These are phyloP conservation scores for Saccharum spontaneum DNA, from an alignment of 176 grass and related monocot species.

Conservation along the genomic window DNA sequence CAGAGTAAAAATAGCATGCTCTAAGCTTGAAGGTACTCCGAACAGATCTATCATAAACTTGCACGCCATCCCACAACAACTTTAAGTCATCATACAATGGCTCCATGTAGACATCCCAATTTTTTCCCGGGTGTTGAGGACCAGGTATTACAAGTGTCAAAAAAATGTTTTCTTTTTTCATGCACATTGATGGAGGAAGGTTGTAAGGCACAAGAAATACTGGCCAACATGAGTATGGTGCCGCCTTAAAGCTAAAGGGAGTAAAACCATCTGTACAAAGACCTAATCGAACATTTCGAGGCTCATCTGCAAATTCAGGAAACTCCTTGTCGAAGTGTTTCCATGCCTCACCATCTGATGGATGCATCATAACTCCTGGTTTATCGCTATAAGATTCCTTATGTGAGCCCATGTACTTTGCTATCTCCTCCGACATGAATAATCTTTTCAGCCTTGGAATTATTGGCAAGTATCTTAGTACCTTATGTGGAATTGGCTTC, in stretches of 20 bases:
- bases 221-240: too few relatives aligned
- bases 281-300: neutral
- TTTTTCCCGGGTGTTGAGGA: too few relatives aligned
- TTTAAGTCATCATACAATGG: neutral
- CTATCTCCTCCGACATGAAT: neutral
- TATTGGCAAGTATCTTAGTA: neutral
- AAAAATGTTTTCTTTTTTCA: too few relatives aligned
- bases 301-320: neutral
- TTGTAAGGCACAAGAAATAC: too few relatives aligned
- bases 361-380: neutral
- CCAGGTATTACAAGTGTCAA: too few relatives aligned
- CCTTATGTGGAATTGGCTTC: neutral
- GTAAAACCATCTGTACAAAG: too few relatives aligned
- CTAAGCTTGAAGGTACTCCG: neutral
- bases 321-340: neutral
- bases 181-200: too few relatives aligned
- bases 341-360: neutral
- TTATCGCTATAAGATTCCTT: neutral
- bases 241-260: too few relatives aligned
- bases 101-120: neutral
- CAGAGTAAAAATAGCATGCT: neutral
- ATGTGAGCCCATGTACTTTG: neutral
- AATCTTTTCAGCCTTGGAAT: neutral
- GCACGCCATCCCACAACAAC: neutral
- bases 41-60: neutral